Percentiles rank a stretch among this genome's conserved stretches.
phyloP scores from a whole-genome alignment of 306 rosid species.

The Castanospermum australe region DNA sequence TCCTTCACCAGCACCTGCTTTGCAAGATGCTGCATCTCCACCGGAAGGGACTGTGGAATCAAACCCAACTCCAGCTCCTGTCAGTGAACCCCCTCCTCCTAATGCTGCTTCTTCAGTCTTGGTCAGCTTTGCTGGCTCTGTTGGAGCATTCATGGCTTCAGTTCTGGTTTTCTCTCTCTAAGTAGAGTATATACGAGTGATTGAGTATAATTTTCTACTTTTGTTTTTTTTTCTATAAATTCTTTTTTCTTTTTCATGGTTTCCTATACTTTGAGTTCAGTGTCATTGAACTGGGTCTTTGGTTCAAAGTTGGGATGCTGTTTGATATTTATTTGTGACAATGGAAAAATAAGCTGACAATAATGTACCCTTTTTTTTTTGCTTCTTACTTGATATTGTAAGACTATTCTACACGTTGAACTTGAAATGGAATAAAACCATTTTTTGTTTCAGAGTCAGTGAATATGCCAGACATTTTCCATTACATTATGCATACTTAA shows the following conservation, averaged over 20 bases:
- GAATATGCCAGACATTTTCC: neutral
- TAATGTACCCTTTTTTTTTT: constrained; percentile 25
- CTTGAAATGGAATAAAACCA: constrained; percentile 31
- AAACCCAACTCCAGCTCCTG: constrained; percentile 53
- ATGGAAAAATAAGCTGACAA: constrained; percentile 24
- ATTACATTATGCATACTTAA: too few species aligned
- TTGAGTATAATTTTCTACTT: neutral
- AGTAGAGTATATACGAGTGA: constrained; percentile 20
- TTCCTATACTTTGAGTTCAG: constrained; percentile 27
- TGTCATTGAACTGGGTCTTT: constrained; percentile 33
- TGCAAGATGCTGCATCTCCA: constrained; percentile 39
- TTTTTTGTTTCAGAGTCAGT: neutral
- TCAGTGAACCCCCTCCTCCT: constrained; percentile 51
- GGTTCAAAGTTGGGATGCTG: constrained; percentile 32
- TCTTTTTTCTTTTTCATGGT: neutral
- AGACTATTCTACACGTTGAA: constrained; percentile 27
- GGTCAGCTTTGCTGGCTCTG: constrained; percentile 44
- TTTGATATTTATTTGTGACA: constrained; percentile 36
- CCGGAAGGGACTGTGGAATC: constrained; percentile 32
- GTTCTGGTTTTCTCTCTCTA: constrained; percentile 44
- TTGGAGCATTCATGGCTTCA: constrained; percentile 72
- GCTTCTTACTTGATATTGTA: constrained; percentile 23
- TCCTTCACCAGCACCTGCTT: constrained; percentile 41
- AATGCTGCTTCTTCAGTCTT: constrained; percentile 55
- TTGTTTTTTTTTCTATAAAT: neutral